These are phyloP conservation scores for Suillus clintonianus DNA, from an alignment of 768 basidiomycete species.

Conservation along the genomic window DNA sequence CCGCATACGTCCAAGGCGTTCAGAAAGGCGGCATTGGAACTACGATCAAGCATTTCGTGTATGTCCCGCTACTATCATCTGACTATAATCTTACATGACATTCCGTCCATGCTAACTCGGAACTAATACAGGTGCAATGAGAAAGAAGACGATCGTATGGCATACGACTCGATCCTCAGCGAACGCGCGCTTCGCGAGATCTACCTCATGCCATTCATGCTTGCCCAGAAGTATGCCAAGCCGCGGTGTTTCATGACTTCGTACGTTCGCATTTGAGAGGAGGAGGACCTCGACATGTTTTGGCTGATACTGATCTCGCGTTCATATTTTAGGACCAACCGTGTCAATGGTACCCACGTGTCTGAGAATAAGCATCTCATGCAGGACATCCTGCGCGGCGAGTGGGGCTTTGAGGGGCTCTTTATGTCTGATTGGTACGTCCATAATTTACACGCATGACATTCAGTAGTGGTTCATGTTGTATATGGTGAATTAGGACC, in stretches of 20 bases:
- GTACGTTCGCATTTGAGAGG: constrained; percentile 38
- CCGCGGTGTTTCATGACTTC: constrained; percentile 65
- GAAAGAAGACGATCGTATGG: constrained; percentile 77
- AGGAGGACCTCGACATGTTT: background rate
- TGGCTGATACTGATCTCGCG: background rate
- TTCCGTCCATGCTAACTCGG: background rate
- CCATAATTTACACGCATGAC: background rate
- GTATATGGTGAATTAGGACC: constrained; percentile 46
- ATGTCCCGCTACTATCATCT: constrained; percentile 15
- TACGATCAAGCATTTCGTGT: constrained; percentile 84
- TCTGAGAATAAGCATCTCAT: constrained; percentile 66
- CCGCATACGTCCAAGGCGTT: constrained; percentile 75
- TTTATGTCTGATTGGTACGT: constrained; percentile 83
- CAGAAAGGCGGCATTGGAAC: constrained; percentile 77
- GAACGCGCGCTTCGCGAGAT: constrained; percentile 58
- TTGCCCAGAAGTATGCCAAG: constrained; percentile 49
- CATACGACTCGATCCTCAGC: constrained; percentile 52
- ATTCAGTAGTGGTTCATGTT: background rate
- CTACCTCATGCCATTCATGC: constrained; percentile 65
- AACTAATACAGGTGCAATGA: constrained; percentile 62
- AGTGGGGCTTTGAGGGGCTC: constrained; percentile 75
- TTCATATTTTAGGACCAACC: constrained; percentile 54
- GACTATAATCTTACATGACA: background rate
- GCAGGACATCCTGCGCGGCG: constrained; percentile 61
- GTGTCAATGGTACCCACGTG: constrained; percentile 73